phyloP scores from a whole-genome alignment of 441 rosid species.

The Kokia cookei region DNA sequence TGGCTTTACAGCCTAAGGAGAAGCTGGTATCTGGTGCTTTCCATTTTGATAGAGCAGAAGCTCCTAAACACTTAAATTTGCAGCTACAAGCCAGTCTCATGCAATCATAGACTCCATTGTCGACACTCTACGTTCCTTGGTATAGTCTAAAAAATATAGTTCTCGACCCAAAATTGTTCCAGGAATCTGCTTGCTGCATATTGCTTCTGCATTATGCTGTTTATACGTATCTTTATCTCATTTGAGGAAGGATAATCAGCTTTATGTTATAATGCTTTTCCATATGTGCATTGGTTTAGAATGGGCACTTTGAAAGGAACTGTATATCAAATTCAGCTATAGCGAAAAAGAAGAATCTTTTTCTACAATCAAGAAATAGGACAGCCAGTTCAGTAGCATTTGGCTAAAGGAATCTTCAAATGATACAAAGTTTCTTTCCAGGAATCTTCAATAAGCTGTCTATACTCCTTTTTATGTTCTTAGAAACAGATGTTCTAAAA shows the following conservation, averaged over 20 bases:
- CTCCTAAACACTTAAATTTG: constrained; percentile 56
- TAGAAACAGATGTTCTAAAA: background rate
- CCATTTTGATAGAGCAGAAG: constrained; percentile 84
- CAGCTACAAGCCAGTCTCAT: constrained; percentile 65
- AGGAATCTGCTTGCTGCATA: background rate
- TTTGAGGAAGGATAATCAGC: background rate
- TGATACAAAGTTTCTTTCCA: background rate
- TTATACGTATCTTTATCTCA: background rate
- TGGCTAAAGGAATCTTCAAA: background rate
- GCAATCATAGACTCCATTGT: constrained; percentile 38
- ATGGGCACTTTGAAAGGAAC: background rate
- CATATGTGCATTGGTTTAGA: too few relatives aligned
- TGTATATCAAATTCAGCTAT: background rate
- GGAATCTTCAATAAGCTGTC: background rate
- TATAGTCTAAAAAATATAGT: constrained; percentile 2
- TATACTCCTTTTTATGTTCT: background rate
- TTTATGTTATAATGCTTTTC: background rate
- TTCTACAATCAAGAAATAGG: background rate
- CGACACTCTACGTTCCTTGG: constrained; percentile 39
- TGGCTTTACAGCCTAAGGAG: constrained; percentile 78
- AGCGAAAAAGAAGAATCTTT: background rate
- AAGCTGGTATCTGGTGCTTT: constrained; percentile 64
- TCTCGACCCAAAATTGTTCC: background rate
- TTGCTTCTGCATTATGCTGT: background rate
- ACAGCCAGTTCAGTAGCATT: background rate